Percentiles rank a stretch among this genome's conserved stretches.
Conservation (phyloP, 1,139 yeast species). For the Taiozyma sp. region DNA sequence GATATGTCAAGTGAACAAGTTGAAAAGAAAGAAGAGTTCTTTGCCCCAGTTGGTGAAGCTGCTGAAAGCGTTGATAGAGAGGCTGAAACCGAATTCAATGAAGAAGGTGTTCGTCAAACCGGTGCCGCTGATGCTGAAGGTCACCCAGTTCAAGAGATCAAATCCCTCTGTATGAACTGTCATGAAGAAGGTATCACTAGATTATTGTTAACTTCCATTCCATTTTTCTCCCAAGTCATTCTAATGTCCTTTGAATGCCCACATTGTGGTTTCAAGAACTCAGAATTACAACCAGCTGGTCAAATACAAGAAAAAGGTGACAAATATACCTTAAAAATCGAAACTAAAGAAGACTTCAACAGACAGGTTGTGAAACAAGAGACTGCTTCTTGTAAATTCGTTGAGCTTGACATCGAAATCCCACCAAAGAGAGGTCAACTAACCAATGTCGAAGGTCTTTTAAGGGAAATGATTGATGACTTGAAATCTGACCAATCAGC, state of each 20-base stretch:
- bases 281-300: conserved; percentile 94
- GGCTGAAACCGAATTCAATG: conserved; percentile 17
- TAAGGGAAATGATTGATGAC: conserved; percentile 81
- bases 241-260: conserved; percentile 95
- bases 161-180: conserved; percentile 95
- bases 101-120: conserved; percentile 38
- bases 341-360: conserved; percentile 66
- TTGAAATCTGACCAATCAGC: conserved; percentile 74
- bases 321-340: conserved; percentile 66
- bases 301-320: conserved; percentile 84
- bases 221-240: conserved; percentile 86
- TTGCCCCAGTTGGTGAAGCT: conserved; percentile 55
- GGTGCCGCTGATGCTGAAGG: conserved; percentile 83
- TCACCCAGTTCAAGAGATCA: conserved; percentile 94
- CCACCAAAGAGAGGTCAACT: conserved; percentile 94
- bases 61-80: conserved; percentile 34
- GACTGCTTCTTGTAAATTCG: conserved; percentile 73
- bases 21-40: conserved; percentile 35
- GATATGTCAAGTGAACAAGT: conserved; percentile 7
- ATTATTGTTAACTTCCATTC: conserved; percentile 80
- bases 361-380: conserved; percentile 93
- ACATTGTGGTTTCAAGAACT: conserved; percentile 86
- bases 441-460: conserved; percentile 86
- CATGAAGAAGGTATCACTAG: conserved; percentile 80
- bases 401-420: conserved; percentile 86